Conservation (phyloP, 2,329 filamentous ascomycete genomes). For the Penicillium sp. region DNA sequence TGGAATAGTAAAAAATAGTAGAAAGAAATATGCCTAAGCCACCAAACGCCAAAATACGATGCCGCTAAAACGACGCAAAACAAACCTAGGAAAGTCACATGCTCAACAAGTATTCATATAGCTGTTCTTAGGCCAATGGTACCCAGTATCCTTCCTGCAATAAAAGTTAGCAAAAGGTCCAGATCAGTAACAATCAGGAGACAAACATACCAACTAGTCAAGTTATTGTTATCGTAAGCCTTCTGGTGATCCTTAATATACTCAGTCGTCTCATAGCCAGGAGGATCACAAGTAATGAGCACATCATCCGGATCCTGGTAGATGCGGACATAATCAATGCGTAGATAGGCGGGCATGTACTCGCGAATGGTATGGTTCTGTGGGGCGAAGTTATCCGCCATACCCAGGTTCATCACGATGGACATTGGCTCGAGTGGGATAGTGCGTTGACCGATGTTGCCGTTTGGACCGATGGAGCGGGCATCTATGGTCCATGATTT, state of each 20-base stretch:
- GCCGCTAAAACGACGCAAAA: conserved; percentile 27
- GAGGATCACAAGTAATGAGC: conserved; percentile 66
- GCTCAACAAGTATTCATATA: conserved; percentile 58
- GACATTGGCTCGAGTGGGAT: conserved; percentile 69
- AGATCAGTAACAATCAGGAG: background rate
- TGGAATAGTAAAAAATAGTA: background rate
- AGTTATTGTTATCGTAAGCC: conserved; percentile 64
- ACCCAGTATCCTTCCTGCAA: conserved; percentile 50
- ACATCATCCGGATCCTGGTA: conserved; percentile 64
- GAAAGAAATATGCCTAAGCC: conserved; percentile 1
- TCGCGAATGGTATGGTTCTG: conserved; percentile 59
- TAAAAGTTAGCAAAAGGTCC: background rate
- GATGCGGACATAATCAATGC: conserved; percentile 69
- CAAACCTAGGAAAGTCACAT: conserved; percentile 1
- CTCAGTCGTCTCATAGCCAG: conserved; percentile 64
- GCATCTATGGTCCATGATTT: conserved; percentile 65
- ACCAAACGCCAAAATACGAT: conserved; percentile 29
- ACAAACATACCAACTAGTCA: conserved; percentile 59
- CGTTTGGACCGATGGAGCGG: conserved; percentile 64
- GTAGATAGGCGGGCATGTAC: conserved; percentile 64
- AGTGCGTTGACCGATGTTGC: conserved; percentile 65
- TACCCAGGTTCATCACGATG: conserved; percentile 68
- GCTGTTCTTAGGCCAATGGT: conserved; percentile 62
- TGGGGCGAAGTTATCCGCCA: conserved; percentile 65
- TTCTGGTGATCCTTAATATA: conserved; percentile 65